Conservation (phyloP, 1,139 yeast genomes). For the Sugiyamaella japonica region DNA sequence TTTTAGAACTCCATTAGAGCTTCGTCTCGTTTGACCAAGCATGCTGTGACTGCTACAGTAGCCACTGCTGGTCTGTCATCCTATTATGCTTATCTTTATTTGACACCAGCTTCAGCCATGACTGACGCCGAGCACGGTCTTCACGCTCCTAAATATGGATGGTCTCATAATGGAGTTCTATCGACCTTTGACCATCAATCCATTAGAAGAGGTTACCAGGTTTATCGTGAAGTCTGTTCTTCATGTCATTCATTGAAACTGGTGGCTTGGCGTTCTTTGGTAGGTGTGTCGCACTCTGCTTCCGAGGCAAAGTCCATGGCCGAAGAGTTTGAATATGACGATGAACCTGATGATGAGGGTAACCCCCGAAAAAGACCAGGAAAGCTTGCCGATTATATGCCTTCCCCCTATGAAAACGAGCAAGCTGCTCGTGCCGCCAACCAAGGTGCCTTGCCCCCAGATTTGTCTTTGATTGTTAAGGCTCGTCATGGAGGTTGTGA, state of each 20-base stretch:
- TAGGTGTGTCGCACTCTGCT: conserved; percentile 93
- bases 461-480: conserved; percentile 93
- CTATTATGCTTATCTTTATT: conserved; percentile 37
- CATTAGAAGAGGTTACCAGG: conserved; percentile 99
- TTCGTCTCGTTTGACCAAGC: conserved; percentile 37
- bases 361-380: conserved; percentile 98
- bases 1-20: conserved; percentile 29
- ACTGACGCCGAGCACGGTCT: conserved; percentile 99
- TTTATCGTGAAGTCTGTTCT: conserved; percentile 98
- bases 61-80: conserved; percentile 39
- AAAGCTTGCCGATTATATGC: conserved; percentile 93
- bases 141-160: conserved; percentile 88
- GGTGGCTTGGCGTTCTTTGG: conserved; percentile 98
- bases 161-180: conserved; percentile 92
- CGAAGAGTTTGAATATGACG: conserved; percentile 96
- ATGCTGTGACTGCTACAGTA: conserved; percentile 37
- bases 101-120: conserved; percentile 77
- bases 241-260: conserved; percentile 97
- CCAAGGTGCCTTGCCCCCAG: conserved; percentile 99
- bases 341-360: conserved; percentile 99
- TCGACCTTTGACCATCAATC: conserved; percentile 94
- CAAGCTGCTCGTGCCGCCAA: conserved; percentile 99
- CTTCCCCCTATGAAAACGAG: conserved; percentile 94
- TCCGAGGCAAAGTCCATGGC: conserved; percentile 91
- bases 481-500: conserved; percentile 99